These are phyloP conservation scores for Marsdenia floribunda DNA, from an alignment of 257 asterid genomes.

Conservation along the genomic window DNA sequence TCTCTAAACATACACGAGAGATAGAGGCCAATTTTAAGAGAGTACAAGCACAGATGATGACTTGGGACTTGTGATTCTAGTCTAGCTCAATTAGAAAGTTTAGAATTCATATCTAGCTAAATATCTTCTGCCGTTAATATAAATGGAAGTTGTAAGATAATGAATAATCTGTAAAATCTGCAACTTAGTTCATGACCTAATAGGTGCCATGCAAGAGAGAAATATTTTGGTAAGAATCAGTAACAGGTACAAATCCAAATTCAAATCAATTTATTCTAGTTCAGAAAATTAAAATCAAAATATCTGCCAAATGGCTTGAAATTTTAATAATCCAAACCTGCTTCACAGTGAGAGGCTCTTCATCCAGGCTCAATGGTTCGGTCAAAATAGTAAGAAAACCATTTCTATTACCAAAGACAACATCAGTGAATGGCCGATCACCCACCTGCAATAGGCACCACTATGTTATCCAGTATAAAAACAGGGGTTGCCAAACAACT, in stretches of 20 bases:
- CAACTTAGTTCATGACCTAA: not conserved
- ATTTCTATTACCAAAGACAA: constrained; percentile 82
- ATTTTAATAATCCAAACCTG: constrained; percentile 48
- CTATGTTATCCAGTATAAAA: constrained; percentile 2
- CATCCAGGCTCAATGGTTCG: constrained; percentile 66
- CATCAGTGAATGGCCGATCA: constrained; percentile 93
- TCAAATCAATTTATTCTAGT: not conserved
- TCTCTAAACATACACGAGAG: not conserved
- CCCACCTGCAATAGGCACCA: constrained; percentile 62
- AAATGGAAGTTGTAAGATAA: not conserved
- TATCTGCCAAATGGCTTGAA: not conserved
- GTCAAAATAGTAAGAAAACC: constrained; percentile 82
- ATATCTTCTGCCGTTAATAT: no score
- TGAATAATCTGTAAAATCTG: not conserved
- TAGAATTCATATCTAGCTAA: not conserved
- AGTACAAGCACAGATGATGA: not conserved
- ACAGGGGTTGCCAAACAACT: not conserved
- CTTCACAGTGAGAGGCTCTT: constrained; percentile 81
- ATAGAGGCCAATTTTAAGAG: not conserved
- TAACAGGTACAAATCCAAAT: not conserved
- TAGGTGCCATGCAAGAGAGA: not conserved
- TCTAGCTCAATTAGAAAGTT: not conserved
- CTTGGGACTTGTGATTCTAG: not conserved
- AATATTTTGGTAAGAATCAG: constrained; percentile 1
- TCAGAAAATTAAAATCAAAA: not conserved